Base-by-base conservation (phyloP, 768 basidiomycete genomes). In the Boletus eberwhitei region DNA sequence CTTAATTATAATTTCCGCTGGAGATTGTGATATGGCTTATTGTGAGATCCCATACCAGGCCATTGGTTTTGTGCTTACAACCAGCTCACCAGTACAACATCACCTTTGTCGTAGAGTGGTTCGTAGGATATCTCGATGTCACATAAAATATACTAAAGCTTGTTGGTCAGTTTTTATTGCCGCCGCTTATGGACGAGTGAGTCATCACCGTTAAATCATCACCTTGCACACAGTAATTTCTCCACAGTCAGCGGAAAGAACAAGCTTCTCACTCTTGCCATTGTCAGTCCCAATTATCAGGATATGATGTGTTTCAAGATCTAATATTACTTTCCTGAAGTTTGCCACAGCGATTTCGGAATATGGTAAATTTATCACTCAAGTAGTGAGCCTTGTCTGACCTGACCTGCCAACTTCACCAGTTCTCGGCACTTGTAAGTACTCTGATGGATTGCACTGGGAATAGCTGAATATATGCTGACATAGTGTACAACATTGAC, bases 181-280 rank as follows among this genome's bases (percentile, higher is more conserved):
- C 31, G 12, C 47, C 60, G 59, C 2, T 36, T 54, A 48, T 62
- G 60, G 60, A 54, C 44, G 8, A 58, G 60, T 62, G 24, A 47
- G 59, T 50, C 22, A 4, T 31, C 37, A 4, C 17, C 5, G 3
- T 36, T 14, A 16, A 17, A 22, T 29, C 37, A 1, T 14, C 12
- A 4, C 12, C 11, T 36, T 14, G 5, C 42, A 12, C 4, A 14
- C 4, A 32, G 0, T 49, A 4, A 42, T 17, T 8, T 26, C 21
- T 40, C 16, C 16, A n/a, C 19, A 63, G 62, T 63, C 16, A 62
- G 61, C 14, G 57, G 50, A 29, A 59, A 53, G 9, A 63, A 63
- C 16, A 63, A 55, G 22, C 12, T 1, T 17, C 4, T 63, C 5
- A 62, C 61, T 8, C 12, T 53, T 11, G 8, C 8, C 5, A 31